Evolutionary conservation across 2,329 filamentous ascomycete species (phyloP), one percentile per base, ranked within the genome.

Genomic region (Blastomyces parvus): DNA sequence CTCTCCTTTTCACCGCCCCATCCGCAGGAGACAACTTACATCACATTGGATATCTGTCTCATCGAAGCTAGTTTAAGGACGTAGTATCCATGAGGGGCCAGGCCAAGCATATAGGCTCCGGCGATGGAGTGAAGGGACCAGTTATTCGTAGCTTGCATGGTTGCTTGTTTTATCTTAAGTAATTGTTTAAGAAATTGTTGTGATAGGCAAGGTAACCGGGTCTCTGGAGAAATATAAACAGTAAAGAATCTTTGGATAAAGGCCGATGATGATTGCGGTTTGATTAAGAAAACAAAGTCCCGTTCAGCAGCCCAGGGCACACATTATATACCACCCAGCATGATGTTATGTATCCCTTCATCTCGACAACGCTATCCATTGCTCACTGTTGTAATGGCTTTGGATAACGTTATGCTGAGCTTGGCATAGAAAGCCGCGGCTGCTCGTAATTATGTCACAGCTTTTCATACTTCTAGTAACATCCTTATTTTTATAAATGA

Each of bases 61-160:
- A 69, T 68, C 9, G 72, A 67, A 25, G 72, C 70, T 58, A 71
- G 67, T 59, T 70, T 71, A 42, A 70, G 63, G 52, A 70, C 66
- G 48, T 73, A 70, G 66, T 73, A 74, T 50, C 69, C 64, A 44
- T 74, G 69, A 1, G 73, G 73, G 56, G 69, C 66, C 46, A 72
- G 66, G 33, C 69, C 71, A 19, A 74, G 63, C 64, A 66, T 67
- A 60, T 72, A 75, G 9, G 71, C 71, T n/a, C 69, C 69, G 25
- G 68, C 65, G 48, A 74, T 72, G 22, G 73, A 70, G 61, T 71
- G 70, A 33, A 74, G 65, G 27, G 72, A 73, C 65, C 70, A 71
- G 64, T 73, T 72, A 55, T 65, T 69, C 40, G 53, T 38, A 58
- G 67, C 64, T 62, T 61, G 58, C 64, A 64, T 66, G 19, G 13